Base-by-base conservation (phyloP, 352 stramenopile genomes). In the Phytophthora nicotianae region DNA sequence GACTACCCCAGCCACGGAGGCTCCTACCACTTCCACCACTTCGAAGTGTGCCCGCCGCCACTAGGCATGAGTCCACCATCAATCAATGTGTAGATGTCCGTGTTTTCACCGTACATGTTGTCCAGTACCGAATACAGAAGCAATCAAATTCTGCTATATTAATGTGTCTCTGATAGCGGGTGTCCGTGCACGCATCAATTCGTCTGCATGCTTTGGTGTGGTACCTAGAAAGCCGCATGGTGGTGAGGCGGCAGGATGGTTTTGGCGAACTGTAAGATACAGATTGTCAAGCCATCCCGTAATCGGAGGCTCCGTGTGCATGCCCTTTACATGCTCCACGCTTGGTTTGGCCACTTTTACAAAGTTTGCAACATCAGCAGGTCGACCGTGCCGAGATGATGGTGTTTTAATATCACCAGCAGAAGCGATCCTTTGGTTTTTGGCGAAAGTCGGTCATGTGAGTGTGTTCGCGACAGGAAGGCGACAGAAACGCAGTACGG, bases 1-100 rank as follows among this genome's bases (percentile, higher is more conserved):
- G 32, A n/a, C 9, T 21, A 54, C 62, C 13, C 45, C 48, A 1
- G 23, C 50, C 8, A 63, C 61, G 7, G 49, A 67, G 17, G 40
- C 67, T 9, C 50, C 61, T 0, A 55, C 45, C 50, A 64, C 62
- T 13, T 50, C 62, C n/a, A 48, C 52, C 4, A 38, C 32, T 46
- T 19, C 65, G 8, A 72, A 72, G 53, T 75, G 68, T 50, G 26
- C 42, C 29, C 62, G 67, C 29, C 68, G 68, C 21, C 37, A 72
- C 13, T 72, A 72, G 38, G 51, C 33, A 35, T 41, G 13, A 45
- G 33, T 51, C 4, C 29, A 32, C 52, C 11, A n/a, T 38, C 19
- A n/a, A 43, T 6, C 26, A 53, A 21, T 38, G 17, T 27, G 49
- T 66, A 57, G 35, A 62, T 62, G 59, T 62, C 46, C 37, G 50